A percentile compares a stretch with the other conserved stretches of the same genome.
Conservation (phyloP, 2,329 filamentous ascomycete species). For the Colletotrichum trifolii region DNA sequence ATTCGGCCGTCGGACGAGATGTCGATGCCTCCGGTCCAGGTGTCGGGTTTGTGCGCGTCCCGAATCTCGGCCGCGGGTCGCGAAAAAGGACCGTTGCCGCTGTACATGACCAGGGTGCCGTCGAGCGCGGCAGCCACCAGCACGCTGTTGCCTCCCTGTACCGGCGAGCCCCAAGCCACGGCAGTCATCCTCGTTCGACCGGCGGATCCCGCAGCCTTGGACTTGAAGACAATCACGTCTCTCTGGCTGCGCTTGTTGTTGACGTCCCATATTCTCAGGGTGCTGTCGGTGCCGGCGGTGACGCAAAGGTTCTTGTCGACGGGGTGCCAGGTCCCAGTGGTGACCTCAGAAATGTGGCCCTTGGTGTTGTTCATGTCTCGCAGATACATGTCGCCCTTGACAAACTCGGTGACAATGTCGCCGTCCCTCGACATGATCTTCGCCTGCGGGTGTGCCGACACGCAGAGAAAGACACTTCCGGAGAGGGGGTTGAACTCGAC, state of each 20-base stretch:
- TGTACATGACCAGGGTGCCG: constrained; percentile 91
- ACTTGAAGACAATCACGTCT: constrained; percentile 96
- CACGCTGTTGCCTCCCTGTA: constrained; percentile 81
- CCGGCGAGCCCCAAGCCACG: constrained; percentile 83
- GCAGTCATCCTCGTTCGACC: constrained; percentile 95
- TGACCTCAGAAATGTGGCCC: constrained; percentile 92
- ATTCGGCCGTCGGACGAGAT: constrained; percentile 91
- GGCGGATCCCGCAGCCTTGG: constrained; percentile 85
- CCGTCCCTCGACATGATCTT: constrained; percentile 92
- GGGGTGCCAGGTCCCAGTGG: constrained; percentile 91
- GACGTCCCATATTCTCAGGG: constrained; percentile 95
- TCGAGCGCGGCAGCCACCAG: constrained; percentile 88
- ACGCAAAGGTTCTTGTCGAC: constrained; percentile 85
- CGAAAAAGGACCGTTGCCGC: constrained; percentile 86
- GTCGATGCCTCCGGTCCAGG: constrained; percentile 93
- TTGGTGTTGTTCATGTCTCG: constrained; percentile 98
- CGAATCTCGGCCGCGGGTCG: constrained; percentile 85
- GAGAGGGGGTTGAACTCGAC: constrained; percentile 87
- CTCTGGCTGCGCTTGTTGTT: constrained; percentile 91
- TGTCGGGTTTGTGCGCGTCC: constrained; percentile 83
- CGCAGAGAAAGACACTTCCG: constrained; percentile 83
- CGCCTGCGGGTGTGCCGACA: constrained; percentile 90
- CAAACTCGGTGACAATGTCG: constrained; percentile 85
- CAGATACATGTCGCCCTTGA: constrained; percentile 98
- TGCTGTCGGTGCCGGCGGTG: constrained; percentile 95